These are phyloP conservation scores for Evernia prunastri DNA, from an alignment of 495 filamentous ascomycete genomes.

Conservation along the genomic window DNA sequence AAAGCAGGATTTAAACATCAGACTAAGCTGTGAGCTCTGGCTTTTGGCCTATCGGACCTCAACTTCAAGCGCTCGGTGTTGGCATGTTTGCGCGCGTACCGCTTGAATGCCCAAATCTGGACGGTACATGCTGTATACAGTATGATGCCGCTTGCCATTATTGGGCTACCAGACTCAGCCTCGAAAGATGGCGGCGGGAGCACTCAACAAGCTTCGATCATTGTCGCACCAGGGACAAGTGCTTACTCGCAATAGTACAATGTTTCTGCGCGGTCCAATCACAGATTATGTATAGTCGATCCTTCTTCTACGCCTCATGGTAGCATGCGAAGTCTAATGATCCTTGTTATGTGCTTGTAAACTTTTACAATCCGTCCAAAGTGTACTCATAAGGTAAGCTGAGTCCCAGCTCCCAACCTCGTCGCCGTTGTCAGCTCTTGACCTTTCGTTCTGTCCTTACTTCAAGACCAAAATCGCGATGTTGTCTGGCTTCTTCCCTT, in stretches of 20 bases:
- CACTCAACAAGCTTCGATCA: neutral
- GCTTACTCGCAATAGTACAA: neutral
- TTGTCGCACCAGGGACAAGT: neutral
- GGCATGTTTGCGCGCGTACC: neutral
- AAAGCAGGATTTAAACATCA: neutral
- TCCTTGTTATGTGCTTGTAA: neutral
- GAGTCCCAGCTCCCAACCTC: neutral
- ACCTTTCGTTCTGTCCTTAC: neutral
- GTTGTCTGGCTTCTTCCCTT: neutral
- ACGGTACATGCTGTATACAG: too few relatives aligned
- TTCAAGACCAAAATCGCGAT: neutral
- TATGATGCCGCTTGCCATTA: neutral
- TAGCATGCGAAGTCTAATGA: neutral
- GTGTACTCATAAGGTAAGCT: neutral
- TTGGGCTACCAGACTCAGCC: constrained; percentile 1
- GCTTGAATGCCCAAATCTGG: too few relatives aligned
- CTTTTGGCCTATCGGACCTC: neutral
- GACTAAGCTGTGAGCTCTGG: neutral
- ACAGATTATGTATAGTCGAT: neutral
- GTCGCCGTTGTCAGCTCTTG: neutral
- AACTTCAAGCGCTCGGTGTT: neutral
- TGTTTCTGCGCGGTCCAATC: neutral
- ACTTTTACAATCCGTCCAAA: neutral
- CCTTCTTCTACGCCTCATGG: neutral
- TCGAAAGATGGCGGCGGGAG: neutral